Conservation (phyloP, 805 yeast genomes). For the Ogataea degrootiae region DNA sequence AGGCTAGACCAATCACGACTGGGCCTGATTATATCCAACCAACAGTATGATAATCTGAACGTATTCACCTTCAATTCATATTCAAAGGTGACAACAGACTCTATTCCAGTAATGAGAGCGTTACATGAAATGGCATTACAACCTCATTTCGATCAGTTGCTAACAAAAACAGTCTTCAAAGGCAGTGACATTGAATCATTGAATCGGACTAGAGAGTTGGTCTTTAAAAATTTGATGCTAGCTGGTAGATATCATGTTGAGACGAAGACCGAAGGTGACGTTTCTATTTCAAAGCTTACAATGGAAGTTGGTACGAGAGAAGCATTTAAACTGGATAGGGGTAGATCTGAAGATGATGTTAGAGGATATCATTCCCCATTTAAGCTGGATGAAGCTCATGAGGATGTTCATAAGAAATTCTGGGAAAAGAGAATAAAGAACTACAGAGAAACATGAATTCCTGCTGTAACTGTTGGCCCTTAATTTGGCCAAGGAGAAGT, state of each 20-base stretch:
- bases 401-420: constrained; percentile 36
- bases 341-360: constrained; percentile 12
- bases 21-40: constrained; percentile 75
- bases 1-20: constrained; percentile 82
- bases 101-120: constrained; percentile 87
- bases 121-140: constrained; percentile 71
- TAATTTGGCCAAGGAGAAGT: not conserved
- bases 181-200: constrained; percentile 73
- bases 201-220: constrained; percentile 72
- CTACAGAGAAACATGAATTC: constrained; percentile 18
- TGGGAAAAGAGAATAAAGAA: constrained; percentile 44
- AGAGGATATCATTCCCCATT: constrained; percentile 16
- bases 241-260: constrained; percentile 42
- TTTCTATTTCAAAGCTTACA: constrained; percentile 4
- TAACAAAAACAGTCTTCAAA: constrained; percentile 61
- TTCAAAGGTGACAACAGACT: constrained; percentile 72
- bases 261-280: constrained; percentile 9
- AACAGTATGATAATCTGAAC: constrained; percentile 67
- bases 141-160: constrained; percentile 64
- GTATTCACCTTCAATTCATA: constrained; percentile 75
- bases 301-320: constrained; percentile 18
- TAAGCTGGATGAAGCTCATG: constrained; percentile 32
- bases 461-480: constrained; percentile 4
- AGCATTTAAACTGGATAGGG: constrained; percentile 12
- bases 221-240: constrained; percentile 59